Evolutionary conservation across 441 rosid species (phyloP).

Genomic region (Erodium texanum): DNA sequence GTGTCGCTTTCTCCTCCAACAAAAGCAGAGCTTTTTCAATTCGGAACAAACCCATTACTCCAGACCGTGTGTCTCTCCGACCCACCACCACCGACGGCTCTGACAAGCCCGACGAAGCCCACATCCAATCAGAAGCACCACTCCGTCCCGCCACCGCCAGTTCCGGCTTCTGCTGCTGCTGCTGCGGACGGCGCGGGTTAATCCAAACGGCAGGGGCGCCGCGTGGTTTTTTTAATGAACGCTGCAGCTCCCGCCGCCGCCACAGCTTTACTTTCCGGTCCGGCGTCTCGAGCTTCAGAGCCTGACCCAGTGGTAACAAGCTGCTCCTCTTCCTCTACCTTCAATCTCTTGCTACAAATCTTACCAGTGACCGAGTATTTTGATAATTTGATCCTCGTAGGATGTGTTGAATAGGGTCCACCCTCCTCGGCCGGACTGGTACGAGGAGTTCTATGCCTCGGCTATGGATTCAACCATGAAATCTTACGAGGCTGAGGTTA

Average conservation of each 20-base stretch:
- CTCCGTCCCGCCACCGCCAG: background rate
- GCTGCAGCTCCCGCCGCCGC: constrained; percentile 3
- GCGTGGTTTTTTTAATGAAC: too few relatives aligned
- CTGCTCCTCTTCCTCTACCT: constrained; percentile 4
- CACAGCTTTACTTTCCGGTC: constrained; percentile 27
- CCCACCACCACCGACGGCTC: background rate
- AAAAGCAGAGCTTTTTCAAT: background rate
- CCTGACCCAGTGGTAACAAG: constrained; percentile 31
- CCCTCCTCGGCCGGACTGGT: constrained; percentile 78
- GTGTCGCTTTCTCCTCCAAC: background rate
- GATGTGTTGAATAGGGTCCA: constrained; percentile 40
- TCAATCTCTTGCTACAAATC: background rate
- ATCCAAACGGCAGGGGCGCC: constrained; percentile 19
- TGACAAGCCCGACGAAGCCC: background rate
- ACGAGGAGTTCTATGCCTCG: constrained; percentile 62
- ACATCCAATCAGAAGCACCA: background rate
- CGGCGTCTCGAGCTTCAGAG: constrained; percentile 30
- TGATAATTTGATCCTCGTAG: constrained; percentile 20
- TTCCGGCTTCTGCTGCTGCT: constrained; percentile 25
- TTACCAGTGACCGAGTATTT: background rate
- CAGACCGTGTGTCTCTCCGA: background rate
- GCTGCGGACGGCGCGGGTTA: constrained; percentile 47
- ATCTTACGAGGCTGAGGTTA: constrained; percentile 67
- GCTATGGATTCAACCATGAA: constrained; percentile 34
- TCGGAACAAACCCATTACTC: constrained; percentile 4